These are phyloP conservation scores for Neocatenulostroma microsporum DNA, from an alignment of 2,329 filamentous ascomycete species.

Conservation along the genomic window DNA sequence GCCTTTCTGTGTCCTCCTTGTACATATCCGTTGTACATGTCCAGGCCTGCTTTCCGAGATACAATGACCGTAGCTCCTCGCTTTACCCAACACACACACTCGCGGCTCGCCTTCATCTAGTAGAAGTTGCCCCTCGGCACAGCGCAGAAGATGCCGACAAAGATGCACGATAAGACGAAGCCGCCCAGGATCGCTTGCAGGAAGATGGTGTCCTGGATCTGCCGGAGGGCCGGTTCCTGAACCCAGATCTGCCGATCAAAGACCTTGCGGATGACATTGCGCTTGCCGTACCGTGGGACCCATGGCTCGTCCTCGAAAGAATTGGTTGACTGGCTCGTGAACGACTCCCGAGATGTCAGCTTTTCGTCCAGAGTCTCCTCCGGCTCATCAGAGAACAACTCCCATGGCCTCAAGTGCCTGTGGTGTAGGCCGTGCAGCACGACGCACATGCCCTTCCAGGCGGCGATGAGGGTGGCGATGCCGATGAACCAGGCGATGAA, in stretches of 20 bases:
- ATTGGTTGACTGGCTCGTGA: slow-evolving; percentile 50
- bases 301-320: slow-evolving; percentile 72
- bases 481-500: slow-evolving; percentile 62
- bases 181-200: slow-evolving; percentile 58
- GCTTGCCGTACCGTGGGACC: slow-evolving; percentile 62
- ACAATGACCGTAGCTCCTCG: too few species aligned
- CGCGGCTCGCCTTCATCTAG: too few species aligned
- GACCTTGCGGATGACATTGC: slow-evolving; percentile 62
- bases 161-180: slow-evolving; percentile 47
- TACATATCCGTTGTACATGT: too few species aligned
- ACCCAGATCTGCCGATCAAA: slow-evolving; percentile 74
- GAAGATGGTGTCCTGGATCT: slow-evolving; percentile 74
- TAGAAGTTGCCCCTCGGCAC: slow-evolving; percentile 54
- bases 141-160: slow-evolving; percentile 60
- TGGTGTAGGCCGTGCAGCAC: slow-evolving; percentile 68
- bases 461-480: slow-evolving; percentile 63
- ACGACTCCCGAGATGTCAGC: slow-evolving; percentile 37
- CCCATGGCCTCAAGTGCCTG: slow-evolving; percentile 67
- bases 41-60: too few species aligned
- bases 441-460: slow-evolving; percentile 73
- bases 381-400: slow-evolving; percentile 51
- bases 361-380: slow-evolving; percentile 40
- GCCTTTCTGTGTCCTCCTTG: too few species aligned
- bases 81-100: too few species aligned
- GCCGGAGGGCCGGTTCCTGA: slow-evolving; percentile 66